A percentile compares a stretch with the other conserved stretches of the same genome.
phyloP scores from a whole-genome alignment of 2,329 filamentous ascomycete species.

The Coleophoma crateriformis region DNA sequence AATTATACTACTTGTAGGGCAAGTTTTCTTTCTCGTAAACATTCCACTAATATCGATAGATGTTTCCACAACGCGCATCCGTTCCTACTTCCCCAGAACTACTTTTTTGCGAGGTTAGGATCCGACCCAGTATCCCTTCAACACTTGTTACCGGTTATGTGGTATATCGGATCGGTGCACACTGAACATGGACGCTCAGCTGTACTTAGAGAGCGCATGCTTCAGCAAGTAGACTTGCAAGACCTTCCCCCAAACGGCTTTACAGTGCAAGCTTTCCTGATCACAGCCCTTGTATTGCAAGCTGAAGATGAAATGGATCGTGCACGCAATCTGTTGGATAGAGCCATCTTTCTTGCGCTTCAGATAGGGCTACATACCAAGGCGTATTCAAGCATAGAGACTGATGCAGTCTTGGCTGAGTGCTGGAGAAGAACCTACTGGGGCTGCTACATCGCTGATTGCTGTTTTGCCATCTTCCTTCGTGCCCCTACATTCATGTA shows the following conservation, averaged over 20 bases:
- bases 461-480: conserved; percentile 13
- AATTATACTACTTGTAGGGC: conserved; percentile 19
- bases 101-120: conserved; percentile 25
- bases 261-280: conserved; percentile 29
- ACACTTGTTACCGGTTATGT: conserved; percentile 24
- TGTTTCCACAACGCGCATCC: conserved; percentile 30
- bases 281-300: conserved; percentile 31
- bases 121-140: conserved; percentile 27
- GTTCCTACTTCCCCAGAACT: conserved; percentile 27
- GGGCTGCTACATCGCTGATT: conserved; percentile 28
- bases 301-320: conserved; percentile 24
- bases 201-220: conserved; percentile 25
- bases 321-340: conserved; percentile 28
- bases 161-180: conserved; percentile 34
- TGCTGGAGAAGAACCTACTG: conserved; percentile 36
- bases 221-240: conserved; percentile 16
- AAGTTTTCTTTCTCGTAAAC: conserved; percentile 9
- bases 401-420: conserved; percentile 31
- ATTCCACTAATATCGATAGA: conserved; percentile 20
- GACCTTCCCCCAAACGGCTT: conserved; percentile 24
- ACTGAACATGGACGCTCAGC: conserved; percentile 22
- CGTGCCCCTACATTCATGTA: conserved; percentile 16
- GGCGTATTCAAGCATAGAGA: conserved; percentile 41
- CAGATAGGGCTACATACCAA: conserved; percentile 53
- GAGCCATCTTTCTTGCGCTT: conserved; percentile 52